These are phyloP conservation scores for Cutaneotrichosporon cavernicola DNA, from an alignment of 1,284 basidiomycete genomes.

Conservation along the genomic window DNA sequence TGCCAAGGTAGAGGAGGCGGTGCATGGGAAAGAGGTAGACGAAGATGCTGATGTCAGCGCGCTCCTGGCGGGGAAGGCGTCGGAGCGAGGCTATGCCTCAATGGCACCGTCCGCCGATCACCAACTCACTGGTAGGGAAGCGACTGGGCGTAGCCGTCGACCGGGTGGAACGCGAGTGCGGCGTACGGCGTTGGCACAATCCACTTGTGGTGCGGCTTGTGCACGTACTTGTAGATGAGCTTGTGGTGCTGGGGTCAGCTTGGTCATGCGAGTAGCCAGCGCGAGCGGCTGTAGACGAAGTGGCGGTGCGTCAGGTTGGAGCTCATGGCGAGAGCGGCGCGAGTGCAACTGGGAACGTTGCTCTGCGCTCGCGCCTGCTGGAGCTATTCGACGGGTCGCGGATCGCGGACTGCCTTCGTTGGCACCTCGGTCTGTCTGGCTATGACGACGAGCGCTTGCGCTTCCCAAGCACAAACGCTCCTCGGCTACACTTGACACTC, in stretches of 20 bases:
- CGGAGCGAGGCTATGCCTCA: background rate
- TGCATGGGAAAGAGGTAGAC: slow-evolving; percentile 90
- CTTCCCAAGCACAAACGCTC: no score
- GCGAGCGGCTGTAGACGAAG: no score
- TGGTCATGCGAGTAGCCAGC: no score
- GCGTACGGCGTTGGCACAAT: slow-evolving; percentile 95
- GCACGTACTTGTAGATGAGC: slow-evolving; percentile 79
- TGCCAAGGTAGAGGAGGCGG: slow-evolving; percentile 71
- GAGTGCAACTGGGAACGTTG: no score
- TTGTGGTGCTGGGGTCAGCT: slow-evolving; percentile 64
- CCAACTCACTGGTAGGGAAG: slow-evolving; percentile 75
- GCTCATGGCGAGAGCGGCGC: no score
- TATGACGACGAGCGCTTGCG: no score
- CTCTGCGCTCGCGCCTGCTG: no score
- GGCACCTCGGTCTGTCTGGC: no score
- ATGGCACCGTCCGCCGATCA: background rate
- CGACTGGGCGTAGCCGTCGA: slow-evolving; percentile 92
- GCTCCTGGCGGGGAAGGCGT: background rate
- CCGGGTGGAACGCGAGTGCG: slow-evolving; percentile 93
- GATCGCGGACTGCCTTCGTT: no score
- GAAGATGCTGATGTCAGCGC: slow-evolving; percentile 60
- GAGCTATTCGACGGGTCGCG: no score
- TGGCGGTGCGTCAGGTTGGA: no score
- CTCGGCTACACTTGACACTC: no score
- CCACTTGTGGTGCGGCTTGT: slow-evolving; percentile 99